A percentile compares a stretch with the other conserved stretches of the same genome.
These are phyloP conservation scores for Sordariomycetes sp. DNA, from an alignment of 2,329 filamentous ascomycete species.

Conservation along the genomic window DNA sequence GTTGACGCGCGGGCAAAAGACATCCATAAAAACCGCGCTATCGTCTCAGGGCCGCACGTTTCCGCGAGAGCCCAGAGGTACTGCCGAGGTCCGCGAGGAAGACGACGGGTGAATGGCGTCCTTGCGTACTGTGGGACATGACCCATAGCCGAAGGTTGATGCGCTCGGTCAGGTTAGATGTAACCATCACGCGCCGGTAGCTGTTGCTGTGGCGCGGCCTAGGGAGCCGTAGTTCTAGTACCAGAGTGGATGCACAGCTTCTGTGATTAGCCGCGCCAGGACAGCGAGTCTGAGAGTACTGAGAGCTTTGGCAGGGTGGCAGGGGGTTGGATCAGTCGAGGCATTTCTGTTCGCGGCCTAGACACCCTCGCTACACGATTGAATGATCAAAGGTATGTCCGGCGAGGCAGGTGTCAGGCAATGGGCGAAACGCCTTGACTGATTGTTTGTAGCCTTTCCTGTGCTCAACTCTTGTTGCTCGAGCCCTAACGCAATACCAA, in stretches of 20 bases:
- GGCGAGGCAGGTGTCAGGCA: constrained; percentile 27
- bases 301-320: constrained; percentile 32
- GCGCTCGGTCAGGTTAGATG: constrained; percentile 46
- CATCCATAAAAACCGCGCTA: constrained; percentile 86
- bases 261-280: background rate
- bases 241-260: constrained; percentile 11
- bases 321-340: constrained; percentile 18
- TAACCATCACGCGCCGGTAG: constrained; percentile 33
- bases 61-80: constrained; percentile 34
- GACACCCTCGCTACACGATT: constrained; percentile 24
- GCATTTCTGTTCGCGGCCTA: constrained; percentile 37
- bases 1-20: constrained; percentile 76
- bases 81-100: constrained; percentile 16
- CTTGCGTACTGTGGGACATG: constrained; percentile 27
- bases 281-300: constrained; percentile 23
- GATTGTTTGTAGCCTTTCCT: constrained; percentile 39
- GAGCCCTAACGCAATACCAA: background rate
- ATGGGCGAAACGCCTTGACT: constrained; percentile 24
- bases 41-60: constrained; percentile 41
- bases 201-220: constrained; percentile 29
- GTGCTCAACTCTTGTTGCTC: constrained; percentile 39
- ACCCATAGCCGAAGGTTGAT: constrained; percentile 41
- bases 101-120: constrained; percentile 37
- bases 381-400: constrained; percentile 20
- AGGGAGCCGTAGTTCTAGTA: constrained; percentile 22